Base-by-base conservation (phyloP, 73 alveolate species). In the Strombidium stylifer region DNA sequence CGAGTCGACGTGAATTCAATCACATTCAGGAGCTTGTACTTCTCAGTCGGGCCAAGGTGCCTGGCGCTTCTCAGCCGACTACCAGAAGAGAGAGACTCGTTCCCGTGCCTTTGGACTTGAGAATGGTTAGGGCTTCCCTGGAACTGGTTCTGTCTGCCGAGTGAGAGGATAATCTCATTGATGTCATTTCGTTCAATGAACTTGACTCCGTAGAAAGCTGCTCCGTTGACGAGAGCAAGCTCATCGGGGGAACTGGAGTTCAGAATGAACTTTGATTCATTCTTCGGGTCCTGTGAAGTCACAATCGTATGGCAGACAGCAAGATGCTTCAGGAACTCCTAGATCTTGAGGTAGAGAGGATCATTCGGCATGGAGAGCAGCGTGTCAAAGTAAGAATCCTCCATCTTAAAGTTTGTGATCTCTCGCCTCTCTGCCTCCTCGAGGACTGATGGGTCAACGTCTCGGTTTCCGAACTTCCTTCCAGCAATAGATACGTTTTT, bases 191-290 rank as follows among this genome's bases (percentile, higher is more conserved):
- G 79, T 26, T 92, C 88, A 4, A 15, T 55, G 80, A 85, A 95
- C 45, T 53, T 76, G 42, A 64, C 45, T 0, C 97, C 97, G 34
- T 85, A 81, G 54, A 57, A 49, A 44, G 83, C 60, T 0, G 84
- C 53, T 1, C 74, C 73, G 62, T 92, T 70, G 10, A 89, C 78
- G 27, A 94, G 62, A 21, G 97, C 96, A 39, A 89, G 60, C 78
- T 94, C 98, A 82, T 94, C 99, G 20, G 99, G 95, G 15, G 97
- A 87, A 12, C 97, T 72, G 5, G 95, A 86, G 28, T 77, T 60
- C 69, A n/a, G n/a, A n/a, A n/a, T n/a, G n/a, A n/a, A n/a, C n/a
- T n/a, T n/a, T n/a, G n/a, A n/a, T n/a, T n/a, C 79, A 65, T 64
- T 84, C 77, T 4, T 47, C 42, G 10, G 42, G 10, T 32, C 4